Evolutionary conservation across 2,329 filamentous ascomycete genomes (phyloP), one percentile per base, ranked within the genome.

Genomic region (Trichoderma brevicompactum): DNA sequence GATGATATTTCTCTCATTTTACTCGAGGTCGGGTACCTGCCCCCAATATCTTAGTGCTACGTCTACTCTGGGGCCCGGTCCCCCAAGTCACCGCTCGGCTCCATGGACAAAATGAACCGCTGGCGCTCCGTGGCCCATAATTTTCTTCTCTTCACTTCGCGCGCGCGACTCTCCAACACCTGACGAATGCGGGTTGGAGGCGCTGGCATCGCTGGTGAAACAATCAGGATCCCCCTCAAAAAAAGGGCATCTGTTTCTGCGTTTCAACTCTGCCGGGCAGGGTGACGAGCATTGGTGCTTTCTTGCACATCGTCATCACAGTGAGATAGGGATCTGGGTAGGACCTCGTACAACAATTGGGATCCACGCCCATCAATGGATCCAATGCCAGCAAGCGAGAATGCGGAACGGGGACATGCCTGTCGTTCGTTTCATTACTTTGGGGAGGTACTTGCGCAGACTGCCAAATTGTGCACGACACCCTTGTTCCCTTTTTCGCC

Each of bases 1-100:
- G 49, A 49, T 38, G 59, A 63, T 63, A 63, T 59, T 58, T 50
- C 40, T 62, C 48, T 63, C 49, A 63, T 63, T 63, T 63, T 44
- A 53, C 59, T 52, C 34, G 44, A 17, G 59, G 43, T 46, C 59
- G 49, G 59, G 40, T 63, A 63, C 59, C 59, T 63, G 49, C 59
- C 59, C 59, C 48, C 59, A 52, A 34, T 44, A 62, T 62, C 50
- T 38, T 53, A 53, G 50, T 19, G 34, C 34, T 38, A 17, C 50
- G 23, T 10, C 17, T 13, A 9, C 19, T 61, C 48, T n/a, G 48
- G 58, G 48, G 44, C 41, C 38, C 34, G 34, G 44, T 46, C 44
- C 44, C 58, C 44, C 23, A 28, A 28, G 44, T 61, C 58, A 61
- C 58, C 58, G 58, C 58, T 56, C 46, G 46, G 58, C 5, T 61